Evolutionary conservation across 1,139 yeast species (phyloP).

Genomic region (Zygosaccharomyces sapae): DNA sequence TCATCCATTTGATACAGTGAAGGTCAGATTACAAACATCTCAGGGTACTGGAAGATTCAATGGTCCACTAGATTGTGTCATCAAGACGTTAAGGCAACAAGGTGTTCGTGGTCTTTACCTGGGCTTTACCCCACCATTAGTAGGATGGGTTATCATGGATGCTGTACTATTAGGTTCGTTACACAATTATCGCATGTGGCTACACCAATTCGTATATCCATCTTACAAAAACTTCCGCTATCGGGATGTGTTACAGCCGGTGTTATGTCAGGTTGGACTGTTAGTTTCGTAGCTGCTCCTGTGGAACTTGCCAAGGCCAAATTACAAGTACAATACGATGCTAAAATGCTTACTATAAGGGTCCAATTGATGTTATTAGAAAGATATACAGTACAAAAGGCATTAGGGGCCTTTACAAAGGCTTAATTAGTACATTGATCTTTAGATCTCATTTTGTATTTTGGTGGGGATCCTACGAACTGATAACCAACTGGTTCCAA

Average conservation of each 20-base stretch:
- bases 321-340: constrained; percentile 84
- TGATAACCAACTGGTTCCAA: constrained; percentile 66
- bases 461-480: constrained; percentile 93
- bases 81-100: constrained; percentile 66
- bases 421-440: constrained; percentile 78
- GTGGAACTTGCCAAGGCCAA: constrained; percentile 87
- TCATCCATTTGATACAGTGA: constrained; percentile 89
- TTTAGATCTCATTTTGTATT: constrained; percentile 82
- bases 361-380: constrained; percentile 67
- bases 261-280: constrained; percentile 80
- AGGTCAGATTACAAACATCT: constrained; percentile 83
- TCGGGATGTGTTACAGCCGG: constrained; percentile 77
- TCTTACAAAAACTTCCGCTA: constrained; percentile 60
- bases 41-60: constrained; percentile 56
- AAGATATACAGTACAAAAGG: constrained; percentile 53
- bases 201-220: constrained; percentile 60
- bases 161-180: constrained; percentile 82
- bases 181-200: constrained; percentile 65
- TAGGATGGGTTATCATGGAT: constrained; percentile 94
- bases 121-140: constrained; percentile 87
- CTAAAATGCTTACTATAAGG: constrained; percentile 61
- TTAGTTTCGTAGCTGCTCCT: constrained; percentile 90
- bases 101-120: constrained; percentile 76
- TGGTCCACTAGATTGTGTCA: constrained; percentile 79
- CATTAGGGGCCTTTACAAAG: constrained; percentile 67